These are phyloP conservation scores for Viola odorata DNA, from an alignment of 345 rosid genomes.

Conservation along the genomic window DNA sequence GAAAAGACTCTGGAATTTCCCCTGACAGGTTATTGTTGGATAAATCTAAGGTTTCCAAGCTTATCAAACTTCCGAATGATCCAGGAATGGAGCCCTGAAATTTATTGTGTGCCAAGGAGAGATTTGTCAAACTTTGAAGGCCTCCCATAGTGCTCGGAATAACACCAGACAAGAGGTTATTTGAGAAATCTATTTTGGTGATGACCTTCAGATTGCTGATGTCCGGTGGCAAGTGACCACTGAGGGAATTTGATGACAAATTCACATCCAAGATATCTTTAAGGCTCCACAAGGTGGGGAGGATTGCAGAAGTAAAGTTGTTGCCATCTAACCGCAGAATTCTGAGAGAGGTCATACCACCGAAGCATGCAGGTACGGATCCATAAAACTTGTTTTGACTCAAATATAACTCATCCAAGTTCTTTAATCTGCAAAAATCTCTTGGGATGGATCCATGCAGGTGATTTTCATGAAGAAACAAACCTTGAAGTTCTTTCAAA, in stretches of 20 bases:
- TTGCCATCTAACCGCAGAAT: conserved; percentile 3
- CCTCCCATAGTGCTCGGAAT: conserved; percentile 9
- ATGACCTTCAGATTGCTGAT: neutral
- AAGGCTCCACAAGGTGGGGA: conserved; percentile 11
- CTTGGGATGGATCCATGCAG: conserved; percentile 10
- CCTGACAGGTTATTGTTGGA: neutral
- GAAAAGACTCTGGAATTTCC: conserved; percentile 1
- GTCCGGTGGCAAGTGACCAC: neutral
- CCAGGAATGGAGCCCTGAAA: neutral
- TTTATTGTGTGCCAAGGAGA: neutral
- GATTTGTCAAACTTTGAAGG: neutral
- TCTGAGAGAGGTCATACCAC: conserved; percentile 5
- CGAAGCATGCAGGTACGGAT: conserved; percentile 15
- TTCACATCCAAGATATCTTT: neutral
- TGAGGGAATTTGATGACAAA: neutral
- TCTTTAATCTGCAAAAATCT: conserved; percentile 9
- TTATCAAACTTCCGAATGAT: neutral
- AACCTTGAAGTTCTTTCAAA: conserved; percentile 5
- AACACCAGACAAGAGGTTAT: conserved; percentile 7
- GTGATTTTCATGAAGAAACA: neutral
- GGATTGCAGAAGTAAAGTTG: conserved; percentile 9
- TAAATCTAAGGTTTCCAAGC: conserved; percentile 7
- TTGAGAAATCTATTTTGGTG: neutral
- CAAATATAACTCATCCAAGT: neutral
- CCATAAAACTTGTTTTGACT: conserved; percentile 4